Evolutionary conservation across 805 yeast species (phyloP), one percentile per base, ranked within the genome.

Genomic region (Ogataea allantospora): DNA sequence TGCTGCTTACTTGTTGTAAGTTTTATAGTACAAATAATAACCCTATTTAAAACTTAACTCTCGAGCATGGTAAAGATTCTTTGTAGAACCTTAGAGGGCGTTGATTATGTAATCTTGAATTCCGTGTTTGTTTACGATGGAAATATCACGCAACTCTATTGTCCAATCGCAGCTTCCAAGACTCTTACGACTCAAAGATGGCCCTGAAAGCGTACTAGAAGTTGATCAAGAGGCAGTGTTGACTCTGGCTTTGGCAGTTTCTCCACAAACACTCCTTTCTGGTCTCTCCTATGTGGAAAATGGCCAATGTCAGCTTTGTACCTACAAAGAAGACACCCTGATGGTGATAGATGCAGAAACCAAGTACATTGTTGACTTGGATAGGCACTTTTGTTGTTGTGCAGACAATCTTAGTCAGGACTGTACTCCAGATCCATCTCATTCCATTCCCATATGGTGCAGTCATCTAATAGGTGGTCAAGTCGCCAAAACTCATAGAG

Each of bases 1-100:
- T 45, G 66, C 65, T 52, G 66, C 65, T 55, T 62, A 62, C 67
- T 53, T 62, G 47, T 58, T 62, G 51, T 62, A 62, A 62, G 27
- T 30, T 18, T 29, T 33, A 32, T 38, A 38, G 36, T 36, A 36
- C 30, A 35, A 22, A 25, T 30, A 36, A 25, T 25, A 27, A 27
- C 13, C 4, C 14, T 19, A 27, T 21, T 27, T 21, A n/a, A 17
- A 11, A 28, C 31, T 28, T 28, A 16, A 28, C 22, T 17, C 13
- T 7, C 8, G n/a, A n/a, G 4, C 4, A 4, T 7, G 8, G 23
- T 4, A 7, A 7, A 15, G 8, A 10, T 17, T 15, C 7, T 28
- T 17, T 10, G n/a, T 28, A 15, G 14, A 15, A n/a, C n/a, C 30
- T 11, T 9, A 21, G 4, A 4, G 8, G 5, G 8, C 11, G 4